These are phyloP conservation scores for Gossypium australe DNA, from an alignment of 345 rosid genomes.

Conservation along the genomic window DNA sequence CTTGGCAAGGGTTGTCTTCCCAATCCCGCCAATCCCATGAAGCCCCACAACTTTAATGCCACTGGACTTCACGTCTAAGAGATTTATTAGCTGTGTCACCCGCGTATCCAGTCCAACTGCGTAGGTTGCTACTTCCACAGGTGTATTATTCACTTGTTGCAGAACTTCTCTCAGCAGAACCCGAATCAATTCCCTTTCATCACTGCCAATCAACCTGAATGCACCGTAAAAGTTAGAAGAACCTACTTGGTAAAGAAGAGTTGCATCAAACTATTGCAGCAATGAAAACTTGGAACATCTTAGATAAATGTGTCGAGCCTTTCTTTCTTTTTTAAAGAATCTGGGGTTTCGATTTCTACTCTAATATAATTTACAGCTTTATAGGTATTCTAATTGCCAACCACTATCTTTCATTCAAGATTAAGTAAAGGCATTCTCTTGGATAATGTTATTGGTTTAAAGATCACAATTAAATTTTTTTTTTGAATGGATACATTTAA, in stretches of 20 bases:
- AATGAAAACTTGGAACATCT: neutral
- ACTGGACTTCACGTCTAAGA: neutral
- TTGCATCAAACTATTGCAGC: neutral
- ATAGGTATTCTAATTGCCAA: too few species aligned
- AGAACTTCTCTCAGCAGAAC: constrained; percentile 36
- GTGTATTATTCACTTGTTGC: constrained; percentile 43
- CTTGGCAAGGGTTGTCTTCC: constrained; percentile 12
- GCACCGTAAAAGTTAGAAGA: neutral
- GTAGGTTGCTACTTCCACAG: constrained; percentile 36
- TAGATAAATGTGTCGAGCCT: neutral
- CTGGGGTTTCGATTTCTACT: too few species aligned
- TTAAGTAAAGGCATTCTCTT: too few species aligned
- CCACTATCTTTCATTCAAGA: too few species aligned
- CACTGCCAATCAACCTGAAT: constrained; percentile 11
- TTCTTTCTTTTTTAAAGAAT: too few species aligned
- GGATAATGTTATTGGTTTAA: too few species aligned
- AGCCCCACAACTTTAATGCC: constrained; percentile 10
- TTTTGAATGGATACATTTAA: too few species aligned
- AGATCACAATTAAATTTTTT: too few species aligned
- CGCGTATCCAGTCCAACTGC: constrained; percentile 13
- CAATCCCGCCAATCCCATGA: constrained; percentile 15
- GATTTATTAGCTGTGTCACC: neutral
- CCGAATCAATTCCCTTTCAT: constrained; percentile 20
- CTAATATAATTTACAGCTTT: too few species aligned
- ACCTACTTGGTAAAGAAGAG: neutral